Evolutionary conservation across 192 early-diverging fungal genomes (phyloP).

Genomic region (Oehlia diaphana): DNA sequence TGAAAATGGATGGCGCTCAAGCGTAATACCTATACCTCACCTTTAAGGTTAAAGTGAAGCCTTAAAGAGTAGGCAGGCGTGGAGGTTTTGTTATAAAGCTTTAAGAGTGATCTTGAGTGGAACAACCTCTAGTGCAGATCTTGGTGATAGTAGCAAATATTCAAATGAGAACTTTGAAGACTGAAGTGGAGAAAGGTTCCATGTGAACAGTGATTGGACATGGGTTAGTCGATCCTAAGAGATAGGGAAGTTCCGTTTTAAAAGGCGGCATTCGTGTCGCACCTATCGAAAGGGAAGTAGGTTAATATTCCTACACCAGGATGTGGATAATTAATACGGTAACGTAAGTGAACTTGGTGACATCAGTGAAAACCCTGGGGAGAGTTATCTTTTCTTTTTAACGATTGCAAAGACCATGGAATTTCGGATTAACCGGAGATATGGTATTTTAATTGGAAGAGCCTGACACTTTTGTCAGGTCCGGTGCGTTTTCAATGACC

Average conservation of each 20-base stretch:
- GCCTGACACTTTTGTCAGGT: constrained; percentile 48
- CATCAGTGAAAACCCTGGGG: constrained; percentile 60
- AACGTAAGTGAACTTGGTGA: constrained; percentile 73
- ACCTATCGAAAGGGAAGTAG: constrained; percentile 75
- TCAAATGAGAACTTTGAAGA: constrained; percentile 84
- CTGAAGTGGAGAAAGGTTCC: constrained; percentile 84
- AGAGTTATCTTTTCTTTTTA: constrained; percentile 80
- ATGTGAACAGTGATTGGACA: constrained; percentile 69
- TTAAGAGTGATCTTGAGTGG: constrained; percentile 63
- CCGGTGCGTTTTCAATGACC: constrained; percentile 63
- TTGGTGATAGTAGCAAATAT: constrained; percentile 83
- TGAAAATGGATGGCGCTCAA: constrained; percentile 82
- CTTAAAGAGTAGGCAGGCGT: constrained; percentile 71
- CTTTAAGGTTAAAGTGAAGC: constrained; percentile 55
- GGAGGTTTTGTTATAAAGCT: constrained; percentile 56
- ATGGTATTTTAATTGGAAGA: constrained; percentile 53
- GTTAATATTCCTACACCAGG: constrained; percentile 78
- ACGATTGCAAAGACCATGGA: constrained; percentile 50
- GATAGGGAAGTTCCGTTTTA: constrained; percentile 58
- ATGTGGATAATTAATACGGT: constrained; percentile 59
- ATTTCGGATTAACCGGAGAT: constrained; percentile 62
- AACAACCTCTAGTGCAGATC: constrained; percentile 73
- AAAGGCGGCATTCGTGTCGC: constrained; percentile 38
- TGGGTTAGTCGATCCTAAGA: constrained; percentile 82
- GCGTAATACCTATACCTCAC: constrained; percentile 75